Evolutionary conservation across 192 early-diverging fungal genomes (phyloP).

Genomic region (Backusella sp.): DNA sequence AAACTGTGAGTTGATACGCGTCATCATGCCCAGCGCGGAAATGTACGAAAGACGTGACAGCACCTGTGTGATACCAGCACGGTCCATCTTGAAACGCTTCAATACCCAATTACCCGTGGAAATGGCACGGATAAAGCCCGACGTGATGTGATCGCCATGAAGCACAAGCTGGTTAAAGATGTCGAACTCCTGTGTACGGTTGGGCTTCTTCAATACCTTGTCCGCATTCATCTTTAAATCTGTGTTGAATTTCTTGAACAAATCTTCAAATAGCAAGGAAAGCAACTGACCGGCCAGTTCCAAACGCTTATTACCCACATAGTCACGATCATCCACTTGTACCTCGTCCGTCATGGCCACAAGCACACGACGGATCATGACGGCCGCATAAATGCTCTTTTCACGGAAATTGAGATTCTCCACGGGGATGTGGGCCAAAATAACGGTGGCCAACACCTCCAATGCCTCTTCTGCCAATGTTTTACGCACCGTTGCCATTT

Average conservation of each 20-base stretch:
- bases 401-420: conserved; percentile 84
- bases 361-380: conserved; percentile 92
- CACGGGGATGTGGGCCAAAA: conserved; percentile 90
- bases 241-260: conserved; percentile 91
- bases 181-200: conserved; percentile 87
- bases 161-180: conserved; percentile 71
- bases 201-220: conserved; percentile 85
- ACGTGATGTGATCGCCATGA: conserved; percentile 83
- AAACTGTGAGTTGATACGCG: conserved; percentile 93
- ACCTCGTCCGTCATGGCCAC: conserved; percentile 79
- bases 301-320: conserved; percentile 96
- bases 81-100: conserved; percentile 99
- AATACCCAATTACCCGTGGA: conserved; percentile 98
- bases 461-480: conserved; percentile 80
- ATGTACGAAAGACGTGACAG: conserved; percentile 92
- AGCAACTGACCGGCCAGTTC: conserved; percentile 95
- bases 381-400: conserved; percentile 90
- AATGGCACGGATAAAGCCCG: conserved; percentile 89
- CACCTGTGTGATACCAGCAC: conserved; percentile 96
- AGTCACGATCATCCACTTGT: conserved; percentile 95
- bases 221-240: conserved; percentile 90
- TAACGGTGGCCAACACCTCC: conserved; percentile 82
- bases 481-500: conserved; percentile 48
- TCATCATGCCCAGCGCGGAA: conserved; percentile 96
- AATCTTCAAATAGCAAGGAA: conserved; percentile 94